phyloP scores from a whole-genome alignment of 2,329 filamentous ascomycete genomes.

The Cadophora gregata region DNA sequence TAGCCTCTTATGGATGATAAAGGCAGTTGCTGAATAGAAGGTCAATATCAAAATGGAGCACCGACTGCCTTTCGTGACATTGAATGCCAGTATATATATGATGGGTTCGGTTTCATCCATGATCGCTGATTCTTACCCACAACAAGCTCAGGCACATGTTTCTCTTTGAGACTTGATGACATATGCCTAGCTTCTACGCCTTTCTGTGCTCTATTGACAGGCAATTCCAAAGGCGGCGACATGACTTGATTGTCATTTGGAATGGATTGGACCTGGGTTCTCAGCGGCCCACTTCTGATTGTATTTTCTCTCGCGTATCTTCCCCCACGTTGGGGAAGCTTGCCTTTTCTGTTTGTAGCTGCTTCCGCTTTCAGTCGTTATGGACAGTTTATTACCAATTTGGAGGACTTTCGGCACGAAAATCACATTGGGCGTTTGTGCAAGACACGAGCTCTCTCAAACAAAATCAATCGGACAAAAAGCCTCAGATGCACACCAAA shows the following conservation, averaged over 20 bases:
- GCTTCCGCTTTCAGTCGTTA: neutral
- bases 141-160: too few relatives aligned
- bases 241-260: too few relatives aligned
- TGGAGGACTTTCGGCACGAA: neutral
- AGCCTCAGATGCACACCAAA: neutral
- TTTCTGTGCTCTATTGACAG: too few relatives aligned
- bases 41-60: neutral
- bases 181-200: too few relatives aligned
- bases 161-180: too few relatives aligned
- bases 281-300: too few relatives aligned
- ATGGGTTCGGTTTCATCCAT: too few relatives aligned
- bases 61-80: neutral
- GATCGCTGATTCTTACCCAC: too few relatives aligned
- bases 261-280: too few relatives aligned
- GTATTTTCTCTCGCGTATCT: neutral
- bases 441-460: neutral
- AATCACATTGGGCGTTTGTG: neutral
- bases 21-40: neutral
- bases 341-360: neutral
- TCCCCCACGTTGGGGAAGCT: neutral
- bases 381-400: neutral
- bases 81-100: neutral
- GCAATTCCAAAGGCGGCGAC: too few relatives aligned
- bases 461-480: neutral
- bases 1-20: neutral